phyloP scores from a whole-genome alignment of 2,329 filamentous ascomycete species.

The Sporothrix inflata region DNA sequence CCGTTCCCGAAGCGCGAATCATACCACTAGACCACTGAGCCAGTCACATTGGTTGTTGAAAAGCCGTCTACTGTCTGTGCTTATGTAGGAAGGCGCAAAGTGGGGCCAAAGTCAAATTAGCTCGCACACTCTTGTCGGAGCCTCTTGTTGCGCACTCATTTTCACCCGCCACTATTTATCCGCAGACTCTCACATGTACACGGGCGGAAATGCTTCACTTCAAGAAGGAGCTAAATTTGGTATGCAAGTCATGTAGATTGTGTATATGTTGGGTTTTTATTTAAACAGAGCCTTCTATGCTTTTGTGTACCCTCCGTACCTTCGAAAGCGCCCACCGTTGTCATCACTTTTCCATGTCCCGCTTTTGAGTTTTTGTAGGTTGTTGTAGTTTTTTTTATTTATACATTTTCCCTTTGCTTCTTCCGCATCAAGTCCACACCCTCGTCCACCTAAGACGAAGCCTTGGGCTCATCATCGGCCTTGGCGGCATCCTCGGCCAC shows the following conservation, averaged over 20 bases:
- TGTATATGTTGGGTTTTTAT: slow-evolving; percentile 18
- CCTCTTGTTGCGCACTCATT: too few relatives aligned
- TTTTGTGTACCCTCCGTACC: not conserved
- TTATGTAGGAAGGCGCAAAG: not conserved
- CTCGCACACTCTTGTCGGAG: too few relatives aligned
- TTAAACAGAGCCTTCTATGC: not conserved
- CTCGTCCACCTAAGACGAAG: not conserved
- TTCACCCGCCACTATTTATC: too few relatives aligned
- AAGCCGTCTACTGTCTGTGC: not conserved
- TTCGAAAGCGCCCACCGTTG: not conserved
- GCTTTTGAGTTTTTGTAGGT: not conserved
- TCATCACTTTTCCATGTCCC: not conserved
- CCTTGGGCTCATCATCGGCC: slow-evolving; percentile 31
- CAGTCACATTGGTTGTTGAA: slow-evolving; percentile 22
- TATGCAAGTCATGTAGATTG: not conserved
- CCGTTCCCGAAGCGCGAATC: slow-evolving; percentile 36
- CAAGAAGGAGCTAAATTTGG: not conserved
- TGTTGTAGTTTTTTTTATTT: not conserved
- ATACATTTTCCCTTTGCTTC: not conserved
- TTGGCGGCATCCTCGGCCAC: slow-evolving; percentile 50
- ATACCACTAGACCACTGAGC: slow-evolving; percentile 36
- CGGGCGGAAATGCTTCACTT: too few relatives aligned
- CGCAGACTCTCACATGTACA: too few relatives aligned
- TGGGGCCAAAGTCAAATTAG: not conserved
- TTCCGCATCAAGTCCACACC: not conserved